These are phyloP conservation scores for Trichoderma orchidacearum DNA, from an alignment of 495 filamentous ascomycete genomes.

Conservation along the genomic window DNA sequence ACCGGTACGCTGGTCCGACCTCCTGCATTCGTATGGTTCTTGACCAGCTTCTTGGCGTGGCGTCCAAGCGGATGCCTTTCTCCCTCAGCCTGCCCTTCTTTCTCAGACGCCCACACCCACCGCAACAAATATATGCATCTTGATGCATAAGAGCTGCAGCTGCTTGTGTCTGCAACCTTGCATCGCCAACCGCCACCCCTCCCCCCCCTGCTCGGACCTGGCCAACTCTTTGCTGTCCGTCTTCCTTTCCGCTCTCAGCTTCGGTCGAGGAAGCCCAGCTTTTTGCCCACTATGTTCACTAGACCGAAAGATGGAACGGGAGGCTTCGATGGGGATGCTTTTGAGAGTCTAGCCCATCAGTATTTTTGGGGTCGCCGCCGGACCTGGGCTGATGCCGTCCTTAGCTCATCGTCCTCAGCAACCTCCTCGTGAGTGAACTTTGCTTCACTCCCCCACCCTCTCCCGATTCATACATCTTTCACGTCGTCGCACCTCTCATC, in stretches of 20 bases:
- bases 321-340: neutral
- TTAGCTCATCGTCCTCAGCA: neutral
- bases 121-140: neutral
- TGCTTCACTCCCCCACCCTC: neutral
- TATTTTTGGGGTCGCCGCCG: neutral
- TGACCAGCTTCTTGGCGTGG: neutral
- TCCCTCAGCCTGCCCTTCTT: neutral
- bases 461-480: neutral
- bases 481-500: neutral
- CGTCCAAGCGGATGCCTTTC: neutral
- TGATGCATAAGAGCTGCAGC: neutral
- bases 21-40: neutral
- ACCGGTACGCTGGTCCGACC: neutral
- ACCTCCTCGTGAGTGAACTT: neutral
- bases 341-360: neutral
- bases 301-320: neutral
- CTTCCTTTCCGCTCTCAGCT: neutral
- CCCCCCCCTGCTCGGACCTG: neutral
- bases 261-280: neutral
- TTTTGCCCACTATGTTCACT: neutral
- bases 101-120: neutral
- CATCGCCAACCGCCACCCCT: neutral
- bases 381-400: neutral
- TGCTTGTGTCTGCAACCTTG: neutral
- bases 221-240: neutral